A percentile compares a stretch with the other conserved stretches of the same genome.
Evolutionary conservation across 805 yeast species (phyloP).

Genomic region (Scheffersomyces spartinae): DNA sequence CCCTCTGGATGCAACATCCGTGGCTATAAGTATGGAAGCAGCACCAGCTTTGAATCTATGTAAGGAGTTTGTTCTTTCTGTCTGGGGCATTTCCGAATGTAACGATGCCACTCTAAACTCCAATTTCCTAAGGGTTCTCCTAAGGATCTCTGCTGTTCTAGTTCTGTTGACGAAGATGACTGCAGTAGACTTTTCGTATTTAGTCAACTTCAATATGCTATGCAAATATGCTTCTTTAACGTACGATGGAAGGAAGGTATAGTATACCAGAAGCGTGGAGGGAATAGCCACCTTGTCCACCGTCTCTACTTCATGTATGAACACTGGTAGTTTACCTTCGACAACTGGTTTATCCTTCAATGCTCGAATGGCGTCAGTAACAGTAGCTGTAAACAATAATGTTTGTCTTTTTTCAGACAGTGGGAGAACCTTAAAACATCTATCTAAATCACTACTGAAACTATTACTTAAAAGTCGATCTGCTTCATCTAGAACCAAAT

Average conservation of each 20-base stretch:
- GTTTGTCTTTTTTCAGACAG: constrained; percentile 70
- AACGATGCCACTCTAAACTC: constrained; percentile 79
- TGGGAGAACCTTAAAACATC: constrained; percentile 67
- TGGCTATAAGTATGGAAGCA: constrained; percentile 84
- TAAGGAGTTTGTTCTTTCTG: constrained; percentile 80
- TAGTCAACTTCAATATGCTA: constrained; percentile 50
- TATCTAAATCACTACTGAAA: constrained; percentile 66
- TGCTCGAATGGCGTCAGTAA: constrained; percentile 82
- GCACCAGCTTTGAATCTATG: constrained; percentile 93
- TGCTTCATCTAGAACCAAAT: constrained; percentile 88
- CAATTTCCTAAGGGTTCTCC: constrained; percentile 62
- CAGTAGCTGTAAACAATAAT: constrained; percentile 86
- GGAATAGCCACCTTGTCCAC: constrained; percentile 77
- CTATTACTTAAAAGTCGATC: constrained; percentile 80
- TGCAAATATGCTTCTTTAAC: constrained; percentile 85
- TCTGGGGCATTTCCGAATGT: constrained; percentile 91
- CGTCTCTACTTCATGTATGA: constrained; percentile 64
- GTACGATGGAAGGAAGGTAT: constrained; percentile 71
- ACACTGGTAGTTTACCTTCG: constrained; percentile 43
- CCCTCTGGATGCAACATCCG: constrained; percentile 97
- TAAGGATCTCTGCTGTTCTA: constrained; percentile 74
- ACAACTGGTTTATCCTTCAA: constrained; percentile 55
- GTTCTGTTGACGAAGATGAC: constrained; percentile 91
- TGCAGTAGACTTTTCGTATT: constrained; percentile 54
- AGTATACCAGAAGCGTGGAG: constrained; percentile 48